Evolutionary conservation across 2,329 filamentous ascomycete species (phyloP).

Genomic region (Cercospora sp.): DNA sequence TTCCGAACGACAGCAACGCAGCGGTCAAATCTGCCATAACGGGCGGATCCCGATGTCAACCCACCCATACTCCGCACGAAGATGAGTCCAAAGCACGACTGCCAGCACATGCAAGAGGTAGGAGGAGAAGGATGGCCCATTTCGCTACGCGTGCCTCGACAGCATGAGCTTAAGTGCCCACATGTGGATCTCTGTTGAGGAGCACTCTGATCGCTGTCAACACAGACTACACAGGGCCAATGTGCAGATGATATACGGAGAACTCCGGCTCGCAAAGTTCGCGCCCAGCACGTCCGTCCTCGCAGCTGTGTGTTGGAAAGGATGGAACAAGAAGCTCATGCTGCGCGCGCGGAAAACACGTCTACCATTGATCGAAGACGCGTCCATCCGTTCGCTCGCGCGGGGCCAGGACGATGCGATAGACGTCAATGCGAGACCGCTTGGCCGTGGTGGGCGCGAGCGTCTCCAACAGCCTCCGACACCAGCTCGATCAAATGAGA

Average conservation of each 20-base stretch:
- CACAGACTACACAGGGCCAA: neutral
- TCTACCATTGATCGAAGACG: neutral
- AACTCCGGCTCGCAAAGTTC: neutral
- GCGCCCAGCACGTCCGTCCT: neutral
- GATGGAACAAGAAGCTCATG: neutral
- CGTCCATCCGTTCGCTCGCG: neutral
- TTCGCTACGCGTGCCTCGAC: neutral
- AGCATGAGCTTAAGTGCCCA: neutral
- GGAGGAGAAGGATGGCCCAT: neutral
- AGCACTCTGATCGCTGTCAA: neutral
- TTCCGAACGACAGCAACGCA: neutral
- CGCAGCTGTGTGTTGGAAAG: neutral
- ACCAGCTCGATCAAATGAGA: neutral
- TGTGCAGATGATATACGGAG: neutral
- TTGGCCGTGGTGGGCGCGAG: neutral
- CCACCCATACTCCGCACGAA: neutral
- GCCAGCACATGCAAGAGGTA: neutral
- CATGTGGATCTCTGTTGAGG: neutral
- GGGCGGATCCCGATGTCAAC: neutral
- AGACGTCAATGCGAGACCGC: neutral
- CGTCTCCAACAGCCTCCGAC: neutral
- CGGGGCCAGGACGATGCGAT: neutral
- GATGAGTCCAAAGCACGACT: neutral
- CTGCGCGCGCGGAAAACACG: neutral
- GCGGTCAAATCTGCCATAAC: neutral